A percentile compares a stretch with the other conserved stretches of the same genome.
These are phyloP conservation scores for Fusarium nurragi DNA, from an alignment of 2,329 filamentous ascomycete genomes.

Conservation along the genomic window DNA sequence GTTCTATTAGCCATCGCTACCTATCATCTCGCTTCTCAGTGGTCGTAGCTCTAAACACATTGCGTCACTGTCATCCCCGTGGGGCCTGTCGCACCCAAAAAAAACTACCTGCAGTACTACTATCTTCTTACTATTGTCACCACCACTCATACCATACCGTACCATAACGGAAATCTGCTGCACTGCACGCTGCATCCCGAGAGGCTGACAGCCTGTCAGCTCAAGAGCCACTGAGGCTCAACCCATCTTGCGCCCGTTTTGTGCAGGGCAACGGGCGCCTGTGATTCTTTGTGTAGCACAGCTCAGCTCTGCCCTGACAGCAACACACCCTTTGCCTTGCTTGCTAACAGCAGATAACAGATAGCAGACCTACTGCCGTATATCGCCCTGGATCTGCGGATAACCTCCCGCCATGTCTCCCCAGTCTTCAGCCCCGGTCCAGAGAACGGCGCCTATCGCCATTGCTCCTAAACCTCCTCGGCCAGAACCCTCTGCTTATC, in stretches of 20 bases:
- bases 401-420: constrained; percentile 57
- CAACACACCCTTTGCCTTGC: constrained; percentile 20
- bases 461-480: constrained; percentile 69
- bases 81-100: constrained; percentile 27
- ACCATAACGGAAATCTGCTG: constrained; percentile 8
- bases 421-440: constrained; percentile 58
- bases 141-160: not conserved
- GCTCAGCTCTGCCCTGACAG: constrained; percentile 26
- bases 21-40: constrained; percentile 40
- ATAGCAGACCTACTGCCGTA: not conserved
- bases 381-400: constrained; percentile 24
- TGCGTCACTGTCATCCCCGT: constrained; percentile 44
- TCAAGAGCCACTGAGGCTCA: constrained; percentile 42
- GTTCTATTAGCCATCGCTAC: constrained; percentile 45
- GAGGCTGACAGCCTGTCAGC: constrained; percentile 28
- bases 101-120: constrained; percentile 15
- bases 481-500: constrained; percentile 53
- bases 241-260: constrained; percentile 39
- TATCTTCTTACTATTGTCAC: constrained; percentile 22
- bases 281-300: constrained; percentile 34
- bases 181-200: constrained; percentile 15
- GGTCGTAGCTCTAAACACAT: constrained; percentile 43
- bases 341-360: constrained; percentile 18
- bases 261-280: constrained; percentile 42
- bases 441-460: constrained; percentile 71